Percentiles rank a stretch among this genome's conserved stretches.
Evolutionary conservation across 1,139 yeast species (phyloP).

Genomic region (Geotrichum carabidarum): DNA sequence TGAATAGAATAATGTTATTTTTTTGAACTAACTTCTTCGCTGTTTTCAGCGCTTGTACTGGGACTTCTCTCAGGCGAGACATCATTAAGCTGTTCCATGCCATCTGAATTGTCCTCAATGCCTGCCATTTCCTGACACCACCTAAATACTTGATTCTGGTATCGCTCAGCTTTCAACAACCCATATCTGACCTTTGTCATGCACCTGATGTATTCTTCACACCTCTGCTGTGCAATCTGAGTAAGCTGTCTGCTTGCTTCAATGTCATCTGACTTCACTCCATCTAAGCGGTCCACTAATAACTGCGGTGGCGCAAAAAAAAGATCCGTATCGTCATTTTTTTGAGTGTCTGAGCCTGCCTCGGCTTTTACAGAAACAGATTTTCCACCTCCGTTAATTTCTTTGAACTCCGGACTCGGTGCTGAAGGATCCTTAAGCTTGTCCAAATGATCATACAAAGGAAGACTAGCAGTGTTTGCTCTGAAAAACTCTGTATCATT

Average conservation of each 20-base stretch:
- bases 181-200: constrained; percentile 67
- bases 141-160: constrained; percentile 59
- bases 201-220: constrained; percentile 82
- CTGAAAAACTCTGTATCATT: constrained; percentile 72
- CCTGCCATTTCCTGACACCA: constrained; percentile 90
- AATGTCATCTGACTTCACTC: constrained; percentile 49
- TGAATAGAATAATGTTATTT: background rate
- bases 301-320: constrained; percentile 61
- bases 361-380: background rate
- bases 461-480: constrained; percentile 56
- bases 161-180: constrained; percentile 68
- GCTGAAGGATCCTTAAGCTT: constrained; percentile 21
- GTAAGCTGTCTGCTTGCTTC: constrained; percentile 62
- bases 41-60: background rate
- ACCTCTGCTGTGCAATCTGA: constrained; percentile 75
- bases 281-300: constrained; percentile 43
- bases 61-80: background rate
- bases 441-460: constrained; percentile 62
- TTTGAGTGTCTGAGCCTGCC: background rate
- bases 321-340: constrained; percentile 45
- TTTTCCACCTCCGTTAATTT: background rate
- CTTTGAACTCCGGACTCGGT: background rate
- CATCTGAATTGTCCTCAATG: constrained; percentile 38
- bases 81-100: constrained; percentile 7
- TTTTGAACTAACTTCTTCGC: background rate